These are phyloP conservation scores for Acmispon strigosus DNA, from an alignment of 306 rosid species.

Conservation along the genomic window DNA sequence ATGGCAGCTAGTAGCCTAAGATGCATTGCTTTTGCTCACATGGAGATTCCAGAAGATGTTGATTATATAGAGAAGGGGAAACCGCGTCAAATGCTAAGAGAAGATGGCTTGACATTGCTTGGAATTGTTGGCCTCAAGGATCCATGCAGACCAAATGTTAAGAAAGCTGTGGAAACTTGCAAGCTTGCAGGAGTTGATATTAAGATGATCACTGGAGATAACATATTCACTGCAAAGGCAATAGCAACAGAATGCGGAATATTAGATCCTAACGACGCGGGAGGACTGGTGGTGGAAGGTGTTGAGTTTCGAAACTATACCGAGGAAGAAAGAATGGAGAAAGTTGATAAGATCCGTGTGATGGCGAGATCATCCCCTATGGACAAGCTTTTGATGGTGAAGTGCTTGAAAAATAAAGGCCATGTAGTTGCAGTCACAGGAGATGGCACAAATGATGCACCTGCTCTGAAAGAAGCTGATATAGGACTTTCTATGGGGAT, in stretches of 20 bases:
- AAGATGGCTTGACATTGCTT: slow-evolving; percentile 54
- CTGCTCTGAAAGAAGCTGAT: slow-evolving; percentile 86
- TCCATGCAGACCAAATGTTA: slow-evolving; percentile 65
- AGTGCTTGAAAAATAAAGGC: slow-evolving; percentile 58
- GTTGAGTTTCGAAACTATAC: slow-evolving; percentile 64
- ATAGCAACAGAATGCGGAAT: slow-evolving; percentile 90
- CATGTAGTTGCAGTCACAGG: slow-evolving; percentile 91
- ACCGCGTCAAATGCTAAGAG: slow-evolving; percentile 23
- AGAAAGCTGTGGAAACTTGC: slow-evolving; percentile 55
- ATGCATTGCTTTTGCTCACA: slow-evolving; percentile 75
- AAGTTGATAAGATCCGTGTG: slow-evolving; percentile 56
- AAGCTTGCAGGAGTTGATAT: slow-evolving; percentile 63
- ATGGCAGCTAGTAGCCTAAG: slow-evolving; percentile 88
- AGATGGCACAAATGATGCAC: slow-evolving; percentile 89
- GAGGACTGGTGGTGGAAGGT: slow-evolving; percentile 64
- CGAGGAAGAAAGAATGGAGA: slow-evolving; percentile 55
- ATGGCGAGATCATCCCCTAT: slow-evolving; percentile 89
- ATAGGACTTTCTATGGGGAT: slow-evolving; percentile 91
- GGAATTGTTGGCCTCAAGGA: slow-evolving; percentile 85
- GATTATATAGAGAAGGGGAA: slow-evolving; percentile 20
- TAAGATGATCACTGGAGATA: slow-evolving; percentile 90
- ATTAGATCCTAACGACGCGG: slow-evolving; percentile 21
- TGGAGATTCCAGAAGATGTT: slow-evolving; percentile 38
- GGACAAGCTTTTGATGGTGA: slow-evolving; percentile 84
- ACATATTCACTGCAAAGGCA: slow-evolving; percentile 83